These are phyloP conservation scores for Dothistroma septosporum DNA, from an alignment of 2,329 filamentous ascomycete genomes.

Conservation along the genomic window DNA sequence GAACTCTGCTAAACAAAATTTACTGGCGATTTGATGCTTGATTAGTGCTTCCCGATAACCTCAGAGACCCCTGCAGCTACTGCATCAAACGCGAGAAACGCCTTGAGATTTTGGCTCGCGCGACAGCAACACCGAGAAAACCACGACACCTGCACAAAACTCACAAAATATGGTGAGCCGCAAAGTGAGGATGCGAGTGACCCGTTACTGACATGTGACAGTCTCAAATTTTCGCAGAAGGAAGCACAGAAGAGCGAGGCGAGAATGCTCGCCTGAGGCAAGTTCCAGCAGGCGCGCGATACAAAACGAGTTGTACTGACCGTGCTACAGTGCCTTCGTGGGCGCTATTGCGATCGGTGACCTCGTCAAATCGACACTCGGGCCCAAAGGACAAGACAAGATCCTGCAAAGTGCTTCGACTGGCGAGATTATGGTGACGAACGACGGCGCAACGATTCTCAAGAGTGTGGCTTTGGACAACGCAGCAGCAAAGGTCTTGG, in stretches of 20 bases:
- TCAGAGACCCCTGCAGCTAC: not conserved
- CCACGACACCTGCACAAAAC: not conserved
- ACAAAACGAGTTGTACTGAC: slow-evolving; percentile 10
- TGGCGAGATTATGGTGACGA: slow-evolving; percentile 96
- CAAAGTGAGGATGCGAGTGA: not conserved
- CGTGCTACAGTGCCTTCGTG: slow-evolving; percentile 67
- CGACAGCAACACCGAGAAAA: not conserved
- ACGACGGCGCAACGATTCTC: slow-evolving; percentile 96
- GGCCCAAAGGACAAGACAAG: slow-evolving; percentile 98
- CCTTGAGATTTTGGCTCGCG: not conserved
- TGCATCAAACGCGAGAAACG: not conserved
- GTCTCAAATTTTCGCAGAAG: slow-evolving; percentile 25
- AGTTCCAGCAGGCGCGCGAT: slow-evolving; percentile 6
- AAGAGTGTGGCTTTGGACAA: slow-evolving; percentile 99
- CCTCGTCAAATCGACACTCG: slow-evolving; percentile 92
- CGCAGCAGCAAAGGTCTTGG: slow-evolving; percentile 93
- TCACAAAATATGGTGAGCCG: slow-evolving; percentile 5
- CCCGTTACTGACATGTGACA: slow-evolving; percentile 5
- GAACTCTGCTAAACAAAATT: not conserved
- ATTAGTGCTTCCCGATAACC: not conserved
- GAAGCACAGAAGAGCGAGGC: slow-evolving; percentile 24
- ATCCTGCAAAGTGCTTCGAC: slow-evolving; percentile 61
- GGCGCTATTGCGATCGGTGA: slow-evolving; percentile 97
- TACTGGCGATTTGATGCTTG: not conserved
- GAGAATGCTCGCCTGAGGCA: slow-evolving; percentile 26